A percentile compares a stretch with the other conserved stretches of the same genome.
Evolutionary conservation across 768 basidiomycete genomes (phyloP).

Genomic region (Mycena latifolia): DNA sequence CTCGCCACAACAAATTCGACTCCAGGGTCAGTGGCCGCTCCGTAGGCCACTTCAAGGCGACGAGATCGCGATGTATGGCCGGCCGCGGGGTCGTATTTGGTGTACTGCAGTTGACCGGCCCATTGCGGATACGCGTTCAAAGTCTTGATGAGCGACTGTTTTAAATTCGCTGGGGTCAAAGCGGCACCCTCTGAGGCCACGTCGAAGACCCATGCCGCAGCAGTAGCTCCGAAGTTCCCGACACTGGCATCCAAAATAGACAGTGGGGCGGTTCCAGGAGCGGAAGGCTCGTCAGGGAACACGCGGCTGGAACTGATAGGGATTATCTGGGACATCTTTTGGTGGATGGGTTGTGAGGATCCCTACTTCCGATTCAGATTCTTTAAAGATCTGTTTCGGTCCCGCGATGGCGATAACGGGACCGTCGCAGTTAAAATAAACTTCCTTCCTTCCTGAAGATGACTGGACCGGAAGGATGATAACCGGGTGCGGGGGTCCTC

Average conservation of each 20-base stretch:
- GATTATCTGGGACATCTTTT: neutral
- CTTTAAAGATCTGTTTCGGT: no score
- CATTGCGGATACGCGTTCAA: conserved; percentile 48
- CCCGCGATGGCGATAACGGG: no score
- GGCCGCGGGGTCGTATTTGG: conserved; percentile 29
- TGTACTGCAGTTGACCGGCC: conserved; percentile 45
- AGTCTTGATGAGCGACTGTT: conserved; percentile 33
- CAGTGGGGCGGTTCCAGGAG: conserved; percentile 27
- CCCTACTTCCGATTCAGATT: no score
- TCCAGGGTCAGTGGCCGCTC: conserved; percentile 43
- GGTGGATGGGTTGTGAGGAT: no score
- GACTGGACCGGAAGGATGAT: no score
- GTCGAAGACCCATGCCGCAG: conserved; percentile 45
- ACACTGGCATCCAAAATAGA: conserved; percentile 48
- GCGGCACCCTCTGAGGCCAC: conserved; percentile 10
- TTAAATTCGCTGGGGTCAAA: conserved; percentile 31
- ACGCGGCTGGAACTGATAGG: conserved; percentile 15
- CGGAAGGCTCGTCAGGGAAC: conserved; percentile 18
- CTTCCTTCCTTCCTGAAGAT: no score
- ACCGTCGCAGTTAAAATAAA: no score
- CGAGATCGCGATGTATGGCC: conserved; percentile 43
- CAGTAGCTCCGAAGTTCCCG: conserved; percentile 40
- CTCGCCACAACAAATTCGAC: conserved; percentile 44
- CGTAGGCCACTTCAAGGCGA: conserved; percentile 44
- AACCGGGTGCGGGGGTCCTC: no score